Percentiles rank a stretch among this genome's conserved stretches.
Conservation (phyloP, 306 rosid species). For the Luffa aegyptiaca region DNA sequence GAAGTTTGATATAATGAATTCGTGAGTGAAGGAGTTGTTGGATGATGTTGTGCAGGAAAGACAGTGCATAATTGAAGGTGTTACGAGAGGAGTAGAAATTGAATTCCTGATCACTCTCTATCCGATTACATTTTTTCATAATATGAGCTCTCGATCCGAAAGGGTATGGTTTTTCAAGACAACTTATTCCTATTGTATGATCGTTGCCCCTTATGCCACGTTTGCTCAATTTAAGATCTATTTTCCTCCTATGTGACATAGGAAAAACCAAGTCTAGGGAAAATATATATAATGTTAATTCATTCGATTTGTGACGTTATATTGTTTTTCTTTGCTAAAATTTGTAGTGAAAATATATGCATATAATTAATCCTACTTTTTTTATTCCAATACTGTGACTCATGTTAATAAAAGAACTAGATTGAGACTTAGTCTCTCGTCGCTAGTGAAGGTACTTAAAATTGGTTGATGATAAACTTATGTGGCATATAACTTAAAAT, state of each 20-base stretch:
- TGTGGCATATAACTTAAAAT: no score
- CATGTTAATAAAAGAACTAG: no score
- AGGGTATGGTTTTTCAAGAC: background rate
- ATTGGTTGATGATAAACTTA: no score
- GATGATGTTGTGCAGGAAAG: background rate
- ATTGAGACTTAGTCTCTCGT: no score
- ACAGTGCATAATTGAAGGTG: background rate
- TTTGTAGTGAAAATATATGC: no score
- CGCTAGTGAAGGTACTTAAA: no score
- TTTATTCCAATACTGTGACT: no score
- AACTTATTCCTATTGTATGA: background rate
- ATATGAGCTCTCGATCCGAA: background rate
- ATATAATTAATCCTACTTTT: no score
- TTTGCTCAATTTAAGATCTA: background rate
- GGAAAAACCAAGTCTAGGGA: background rate
- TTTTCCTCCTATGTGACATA: background rate
- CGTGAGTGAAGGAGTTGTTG: background rate
- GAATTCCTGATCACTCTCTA: background rate
- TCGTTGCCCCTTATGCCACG: background rate
- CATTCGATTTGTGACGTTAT: no score
- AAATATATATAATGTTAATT: no score
- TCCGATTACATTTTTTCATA: background rate
- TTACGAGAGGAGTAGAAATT: background rate
- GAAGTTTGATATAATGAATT: no score
- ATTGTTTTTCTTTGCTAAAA: no score